phyloP scores from a whole-genome alignment of 306 rosid species.

The Sphenostylis stenocarpa region DNA sequence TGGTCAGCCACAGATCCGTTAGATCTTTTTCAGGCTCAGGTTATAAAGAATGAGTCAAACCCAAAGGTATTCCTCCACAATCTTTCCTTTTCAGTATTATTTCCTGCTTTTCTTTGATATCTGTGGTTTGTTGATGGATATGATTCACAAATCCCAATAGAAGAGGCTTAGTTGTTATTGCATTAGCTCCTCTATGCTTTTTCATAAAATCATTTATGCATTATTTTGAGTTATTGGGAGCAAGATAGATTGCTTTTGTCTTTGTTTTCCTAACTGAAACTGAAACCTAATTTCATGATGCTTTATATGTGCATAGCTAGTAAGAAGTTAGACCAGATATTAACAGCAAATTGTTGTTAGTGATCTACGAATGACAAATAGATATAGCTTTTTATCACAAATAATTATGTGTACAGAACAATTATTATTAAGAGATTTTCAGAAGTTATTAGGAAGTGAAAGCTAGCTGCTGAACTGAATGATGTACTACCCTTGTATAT shows the following conservation, averaged over 20 bases:
- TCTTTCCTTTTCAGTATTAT: conserved; percentile 17
- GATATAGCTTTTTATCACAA: not conserved
- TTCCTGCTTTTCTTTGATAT: conserved; percentile 3
- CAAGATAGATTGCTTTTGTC: not conserved
- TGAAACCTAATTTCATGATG: not conserved
- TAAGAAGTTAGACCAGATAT: conserved; percentile 5
- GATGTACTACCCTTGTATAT: not conserved
- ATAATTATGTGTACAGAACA: not conserved
- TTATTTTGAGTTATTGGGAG: conserved; percentile 12
- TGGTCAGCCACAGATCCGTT: conserved; percentile 80
- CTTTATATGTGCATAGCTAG: not conserved
- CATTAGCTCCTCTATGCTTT: not conserved
- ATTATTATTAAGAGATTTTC: not conserved
- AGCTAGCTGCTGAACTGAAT: not conserved
- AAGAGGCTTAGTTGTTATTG: not conserved
- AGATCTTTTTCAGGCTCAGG: conserved; percentile 86
- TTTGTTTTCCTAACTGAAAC: conserved; percentile 1
- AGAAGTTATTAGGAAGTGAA: not conserved
- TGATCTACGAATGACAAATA: not conserved
- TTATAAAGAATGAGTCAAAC: conserved; percentile 72
- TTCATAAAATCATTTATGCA: conserved; percentile 8
- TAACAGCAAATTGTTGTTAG: not conserved
- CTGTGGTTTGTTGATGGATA: not conserved
- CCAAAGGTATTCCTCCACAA: conserved; percentile 66
- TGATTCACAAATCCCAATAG: not conserved